Percentiles rank a stretch among this genome's conserved stretches.
These are phyloP conservation scores for Fusarium mangiferae DNA, from an alignment of 2,329 filamentous ascomycete species.

Conservation along the genomic window DNA sequence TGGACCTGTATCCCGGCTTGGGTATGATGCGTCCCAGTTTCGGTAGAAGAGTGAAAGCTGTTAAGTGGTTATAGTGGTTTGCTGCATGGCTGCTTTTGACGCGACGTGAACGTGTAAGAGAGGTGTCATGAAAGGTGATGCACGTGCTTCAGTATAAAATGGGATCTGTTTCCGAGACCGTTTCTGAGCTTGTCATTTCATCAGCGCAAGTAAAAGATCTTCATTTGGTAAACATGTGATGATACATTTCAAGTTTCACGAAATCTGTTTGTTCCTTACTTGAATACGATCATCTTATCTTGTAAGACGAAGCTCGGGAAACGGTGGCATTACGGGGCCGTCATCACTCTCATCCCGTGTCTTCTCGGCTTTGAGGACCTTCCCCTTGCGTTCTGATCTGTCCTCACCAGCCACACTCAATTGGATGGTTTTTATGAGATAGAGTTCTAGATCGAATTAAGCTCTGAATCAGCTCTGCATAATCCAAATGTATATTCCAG, in stretches of 20 bases:
- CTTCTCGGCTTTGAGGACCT: conserved; percentile 11
- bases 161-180: not conserved
- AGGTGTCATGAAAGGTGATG: conserved; percentile 8
- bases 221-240: not conserved
- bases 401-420: conserved; percentile 15
- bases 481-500: not conserved
- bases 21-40: conserved; percentile 24
- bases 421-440: not conserved
- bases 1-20: conserved; percentile 17
- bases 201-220: not conserved
- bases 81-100: not conserved
- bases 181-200: not conserved
- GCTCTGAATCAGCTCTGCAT: not conserved
- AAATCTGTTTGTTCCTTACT: not conserved
- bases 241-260: not conserved
- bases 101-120: conserved; percentile 32
- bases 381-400: not conserved
- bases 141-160: conserved; percentile 1
- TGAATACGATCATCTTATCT: not conserved
- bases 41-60: not conserved
- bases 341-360: conserved; percentile 5
- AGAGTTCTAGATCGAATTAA: not conserved
- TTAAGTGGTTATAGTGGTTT: conserved; percentile 1
- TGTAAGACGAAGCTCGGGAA: conserved; percentile 27
- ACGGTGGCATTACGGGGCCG: conserved; percentile 17